These are phyloP conservation scores for Haplographium delicatum DNA, from an alignment of 495 filamentous ascomycete genomes.

Conservation along the genomic window DNA sequence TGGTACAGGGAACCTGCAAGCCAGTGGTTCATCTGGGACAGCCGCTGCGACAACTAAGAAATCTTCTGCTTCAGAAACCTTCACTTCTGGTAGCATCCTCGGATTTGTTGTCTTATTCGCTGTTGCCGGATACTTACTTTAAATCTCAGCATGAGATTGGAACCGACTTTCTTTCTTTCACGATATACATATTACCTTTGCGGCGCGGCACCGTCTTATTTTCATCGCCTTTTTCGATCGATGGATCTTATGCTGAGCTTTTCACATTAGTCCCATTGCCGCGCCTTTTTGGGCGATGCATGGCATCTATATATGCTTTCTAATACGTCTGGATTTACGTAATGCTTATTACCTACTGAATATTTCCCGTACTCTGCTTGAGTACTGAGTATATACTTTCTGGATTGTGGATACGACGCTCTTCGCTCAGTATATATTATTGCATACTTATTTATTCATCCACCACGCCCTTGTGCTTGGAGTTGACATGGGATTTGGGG, in stretches of 20 bases:
- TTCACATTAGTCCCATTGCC: not conserved
- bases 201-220: not conserved
- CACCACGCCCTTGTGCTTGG: no score
- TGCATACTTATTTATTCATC: no score
- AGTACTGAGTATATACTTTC: no score
- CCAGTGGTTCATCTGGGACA: not conserved
- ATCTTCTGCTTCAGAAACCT: slow-evolving; percentile 4
- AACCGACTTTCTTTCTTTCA: not conserved
- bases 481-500: no score
- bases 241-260: not conserved
- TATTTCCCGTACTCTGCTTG: not conserved
- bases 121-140: slow-evolving; percentile 14
- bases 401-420: no score
- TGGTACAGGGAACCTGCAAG: not conserved
- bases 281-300: not conserved
- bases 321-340: slow-evolving; percentile 29
- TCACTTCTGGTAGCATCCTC: slow-evolving; percentile 12
- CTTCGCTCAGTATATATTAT: no score
- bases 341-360: slow-evolving; percentile 9
- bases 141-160: not conserved
- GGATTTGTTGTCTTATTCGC: slow-evolving; percentile 12
- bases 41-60: slow-evolving; percentile 9
- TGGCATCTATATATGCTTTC: slow-evolving; percentile 11
- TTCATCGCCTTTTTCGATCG: not conserved
- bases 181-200: not conserved